Base-by-base conservation (phyloP, 768 basidiomycete species). In the Podaxis sp. region DNA sequence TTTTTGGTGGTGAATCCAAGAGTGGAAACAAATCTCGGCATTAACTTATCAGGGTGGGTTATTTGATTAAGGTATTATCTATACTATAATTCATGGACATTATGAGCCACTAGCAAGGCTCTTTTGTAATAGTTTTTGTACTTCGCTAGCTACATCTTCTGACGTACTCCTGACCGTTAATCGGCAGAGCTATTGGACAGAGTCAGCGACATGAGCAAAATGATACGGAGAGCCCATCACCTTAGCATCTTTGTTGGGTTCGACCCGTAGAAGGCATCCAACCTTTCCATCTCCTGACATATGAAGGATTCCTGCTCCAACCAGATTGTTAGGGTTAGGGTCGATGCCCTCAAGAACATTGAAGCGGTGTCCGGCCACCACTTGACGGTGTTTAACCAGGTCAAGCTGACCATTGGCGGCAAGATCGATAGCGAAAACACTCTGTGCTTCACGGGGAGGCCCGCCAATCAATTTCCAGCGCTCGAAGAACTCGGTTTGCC, bases 391-490 rank as follows among this genome's bases (percentile, higher is more conserved):
- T 71, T 84, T 89, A 12, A 78, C 79, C 9, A 89, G 68, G 71
- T 98, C 92, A 47, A 98, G 78, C 63, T 91, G 85, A 9, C 92
- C 93, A 8, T 77, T 71, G 15, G 77, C 77, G 49, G 84, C 86
- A 24, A 97, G 77, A 36, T 77, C 72, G 63, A 98, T 88, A 0
- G 94, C 88, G 75, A 97, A 97, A 59, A 99, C 82, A 52, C 76
- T 73, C 72, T 99, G 97, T 27, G 91, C 86, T 77, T 99, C 97
- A 55, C 96, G 85, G 29, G 97, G 97, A 12, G 94, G 81, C 1
- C 97, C 97, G 6, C 97, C 97, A 56, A 98, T 98, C 67, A 97
- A 77, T 74, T 94, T 96, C 97, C 97, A 99, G 56, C 97, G 81
- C 74, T 98, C 96, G 75, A 98, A 99, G 82, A 98, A 99, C 67